These are phyloP conservation scores for Stachybotrys echinatus DNA, from an alignment of 2,329 filamentous ascomycete species.

Conservation along the genomic window DNA sequence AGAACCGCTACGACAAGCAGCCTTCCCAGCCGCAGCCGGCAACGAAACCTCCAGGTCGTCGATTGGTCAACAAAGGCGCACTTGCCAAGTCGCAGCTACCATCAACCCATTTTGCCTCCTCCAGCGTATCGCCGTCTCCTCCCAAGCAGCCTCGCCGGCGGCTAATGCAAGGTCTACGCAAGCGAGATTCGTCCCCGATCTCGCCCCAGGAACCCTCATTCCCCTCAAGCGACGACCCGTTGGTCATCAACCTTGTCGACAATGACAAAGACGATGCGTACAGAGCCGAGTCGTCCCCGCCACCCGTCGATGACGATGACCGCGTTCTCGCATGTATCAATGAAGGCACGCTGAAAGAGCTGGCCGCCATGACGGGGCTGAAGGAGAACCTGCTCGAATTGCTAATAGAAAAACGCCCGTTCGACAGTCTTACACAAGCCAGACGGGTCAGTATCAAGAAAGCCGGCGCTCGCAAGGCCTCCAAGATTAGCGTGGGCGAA, in stretches of 20 bases:
- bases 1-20: slow-evolving; percentile 7
- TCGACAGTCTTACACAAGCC: slow-evolving; percentile 59
- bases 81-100: slow-evolving; percentile 11
- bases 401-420: slow-evolving; percentile 72
- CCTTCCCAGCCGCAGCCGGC: slow-evolving; percentile 6
- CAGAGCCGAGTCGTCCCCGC: slow-evolving; percentile 26
- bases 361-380: slow-evolving; percentile 76
- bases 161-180: slow-evolving; percentile 29
- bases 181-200: slow-evolving; percentile 14
- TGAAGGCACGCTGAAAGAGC: slow-evolving; percentile 65
- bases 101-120: slow-evolving; percentile 11
- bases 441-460: slow-evolving; percentile 56
- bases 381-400: slow-evolving; percentile 63
- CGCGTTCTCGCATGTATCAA: slow-evolving; percentile 78
- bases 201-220: slow-evolving; percentile 11
- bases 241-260: slow-evolving; percentile 29
- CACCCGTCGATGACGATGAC: slow-evolving; percentile 23
- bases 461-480: slow-evolving; percentile 37
- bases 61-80: slow-evolving; percentile 24
- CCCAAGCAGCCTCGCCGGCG: slow-evolving; percentile 25
- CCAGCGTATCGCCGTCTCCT: slow-evolving; percentile 19
- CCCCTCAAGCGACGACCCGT: slow-evolving; percentile 27
- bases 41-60: slow-evolving; percentile 17
- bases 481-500: slow-evolving; percentile 45
- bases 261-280: slow-evolving; percentile 37